Evolutionary conservation across 225 moss, liverwort and hornwort genomes (phyloP), one percentile per base, ranked within the genome.

Genomic region (Neckera pumila): DNA sequence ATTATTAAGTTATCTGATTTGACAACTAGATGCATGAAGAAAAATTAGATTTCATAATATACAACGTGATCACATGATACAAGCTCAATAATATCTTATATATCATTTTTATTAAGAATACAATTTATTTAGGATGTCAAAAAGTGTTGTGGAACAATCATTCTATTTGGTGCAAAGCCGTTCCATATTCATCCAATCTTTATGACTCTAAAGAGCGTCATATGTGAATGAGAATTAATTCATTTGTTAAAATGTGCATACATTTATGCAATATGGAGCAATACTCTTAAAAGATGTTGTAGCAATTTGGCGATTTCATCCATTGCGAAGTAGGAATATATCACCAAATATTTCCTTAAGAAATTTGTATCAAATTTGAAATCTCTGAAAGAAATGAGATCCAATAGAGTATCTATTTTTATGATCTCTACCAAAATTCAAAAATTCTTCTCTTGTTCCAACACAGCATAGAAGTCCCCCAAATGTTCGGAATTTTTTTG

Each of bases 1-100:
- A 3, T 13, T 34, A 21, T 51, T 21, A 51, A 7, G 12, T 76
- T 4, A 2, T 1, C 13, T 0, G 0, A 51, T 12, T 13, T 20
- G 34, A 20, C 2, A 1, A 47, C 47, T 47, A 51, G 1, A 8
- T 33, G 21, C 0, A 51, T 33, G 12, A 33, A 33, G 49, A 51
- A 34, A 75, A 20, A 2, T 2, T 34, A 12, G 17, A 49, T 31
- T 76, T 13, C 11, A 7, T 20, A 22, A 45, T 76, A 0, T 34
- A 34, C 33, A 76, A 51, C 8, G 21, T 20, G 20, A 49, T 30
- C 2, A 75, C 6, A 40, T 20, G 20, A 31, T 75, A 49, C 7
- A 31, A 49, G 12, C 4, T 33, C 12, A 49, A 31, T 7, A 19
- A 49, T 10, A 19, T 33, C 17, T 12, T 75, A 31, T 45, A 6